These are phyloP conservation scores for Rhodotorula diobovata DNA, from an alignment of 768 basidiomycete species.

Conservation along the genomic window DNA sequence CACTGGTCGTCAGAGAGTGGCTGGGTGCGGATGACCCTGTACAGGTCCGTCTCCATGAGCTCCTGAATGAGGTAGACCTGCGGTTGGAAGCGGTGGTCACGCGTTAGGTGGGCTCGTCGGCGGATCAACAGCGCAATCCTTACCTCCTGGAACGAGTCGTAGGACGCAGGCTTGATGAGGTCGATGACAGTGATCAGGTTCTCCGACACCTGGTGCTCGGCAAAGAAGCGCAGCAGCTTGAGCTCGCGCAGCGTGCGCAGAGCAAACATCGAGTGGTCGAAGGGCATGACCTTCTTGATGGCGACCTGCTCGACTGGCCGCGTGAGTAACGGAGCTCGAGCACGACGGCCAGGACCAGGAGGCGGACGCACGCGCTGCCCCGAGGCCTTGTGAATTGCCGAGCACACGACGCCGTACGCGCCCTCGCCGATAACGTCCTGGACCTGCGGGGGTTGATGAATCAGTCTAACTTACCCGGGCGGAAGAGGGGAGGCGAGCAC, in stretches of 20 bases:
- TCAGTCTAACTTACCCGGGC: too few relatives aligned
- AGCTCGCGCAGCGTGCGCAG: slow-evolving; percentile 78
- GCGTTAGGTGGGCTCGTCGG: background rate
- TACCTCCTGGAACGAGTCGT: slow-evolving; percentile 81
- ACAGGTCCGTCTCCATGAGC: slow-evolving; percentile 87
- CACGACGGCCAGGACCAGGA: too few relatives aligned
- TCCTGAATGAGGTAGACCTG: slow-evolving; percentile 51
- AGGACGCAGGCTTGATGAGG: slow-evolving; percentile 71
- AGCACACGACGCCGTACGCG: slow-evolving; percentile 81
- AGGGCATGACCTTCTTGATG: slow-evolving; percentile 92
- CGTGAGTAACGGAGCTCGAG: too few relatives aligned
- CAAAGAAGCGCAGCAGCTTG: slow-evolving; percentile 76
- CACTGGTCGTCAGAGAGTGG: slow-evolving; percentile 86
- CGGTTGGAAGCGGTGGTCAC: too few relatives aligned
- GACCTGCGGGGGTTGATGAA: background rate
- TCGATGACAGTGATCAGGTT: slow-evolving; percentile 89
- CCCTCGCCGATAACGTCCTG: slow-evolving; percentile 64
- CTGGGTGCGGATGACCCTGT: slow-evolving; percentile 93
- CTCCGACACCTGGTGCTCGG: slow-evolving; percentile 45
- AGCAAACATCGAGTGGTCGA: slow-evolving; percentile 87
- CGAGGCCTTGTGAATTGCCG: slow-evolving; percentile 70
- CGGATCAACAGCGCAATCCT: slow-evolving; percentile 41
- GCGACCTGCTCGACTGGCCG: slow-evolving; percentile 56
- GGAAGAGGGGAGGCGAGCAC: background rate
- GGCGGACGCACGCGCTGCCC: slow-evolving; percentile 58